These are phyloP conservation scores for Puccinia triticina DNA, from an alignment of 1,284 basidiomycete species.

Conservation along the genomic window DNA sequence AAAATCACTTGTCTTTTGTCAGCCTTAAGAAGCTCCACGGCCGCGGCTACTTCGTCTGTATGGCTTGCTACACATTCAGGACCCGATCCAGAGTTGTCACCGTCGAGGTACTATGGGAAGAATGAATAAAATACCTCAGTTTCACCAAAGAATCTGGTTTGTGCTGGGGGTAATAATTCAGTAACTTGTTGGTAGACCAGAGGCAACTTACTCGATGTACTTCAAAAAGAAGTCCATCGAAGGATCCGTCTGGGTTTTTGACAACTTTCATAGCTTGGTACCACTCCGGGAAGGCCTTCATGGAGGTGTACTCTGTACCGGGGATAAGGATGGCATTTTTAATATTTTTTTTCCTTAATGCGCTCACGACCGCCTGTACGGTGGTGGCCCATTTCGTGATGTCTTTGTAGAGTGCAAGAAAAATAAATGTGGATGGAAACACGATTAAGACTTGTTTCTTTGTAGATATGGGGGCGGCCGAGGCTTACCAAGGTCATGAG, in stretches of 20 bases:
- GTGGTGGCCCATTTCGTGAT: slow-evolving; percentile 22
- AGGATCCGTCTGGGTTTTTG: slow-evolving; percentile 38
- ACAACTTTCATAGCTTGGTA: slow-evolving; percentile 22
- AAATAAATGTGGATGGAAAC: background rate
- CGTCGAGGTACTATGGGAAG: slow-evolving; percentile 27
- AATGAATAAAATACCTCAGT: background rate
- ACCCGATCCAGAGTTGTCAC: slow-evolving; percentile 18
- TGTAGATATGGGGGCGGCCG: background rate
- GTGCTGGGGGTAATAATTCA: too few species aligned
- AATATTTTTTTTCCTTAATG: background rate
- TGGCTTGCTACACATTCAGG: slow-evolving; percentile 8
- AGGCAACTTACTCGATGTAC: slow-evolving; percentile 32
- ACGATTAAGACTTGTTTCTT: background rate
- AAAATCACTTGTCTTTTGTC: slow-evolving; percentile 31
- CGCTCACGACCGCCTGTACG: slow-evolving; percentile 8
- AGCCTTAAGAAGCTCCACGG: slow-evolving; percentile 3
- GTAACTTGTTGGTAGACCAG: background rate
- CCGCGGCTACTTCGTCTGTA: background rate
- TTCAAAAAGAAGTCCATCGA: slow-evolving; percentile 30
- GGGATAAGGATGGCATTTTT: slow-evolving; percentile 22
- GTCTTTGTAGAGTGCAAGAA: background rate
- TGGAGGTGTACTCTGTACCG: background rate
- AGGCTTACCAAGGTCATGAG: slow-evolving; percentile 31
- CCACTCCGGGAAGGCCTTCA: slow-evolving; percentile 23
- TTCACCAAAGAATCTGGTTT: too few species aligned